Evolutionary conservation across 1,139 yeast species (phyloP), one percentile per base, ranked within the genome.

Genomic region (Saccharomycopsis crataegensis): DNA sequence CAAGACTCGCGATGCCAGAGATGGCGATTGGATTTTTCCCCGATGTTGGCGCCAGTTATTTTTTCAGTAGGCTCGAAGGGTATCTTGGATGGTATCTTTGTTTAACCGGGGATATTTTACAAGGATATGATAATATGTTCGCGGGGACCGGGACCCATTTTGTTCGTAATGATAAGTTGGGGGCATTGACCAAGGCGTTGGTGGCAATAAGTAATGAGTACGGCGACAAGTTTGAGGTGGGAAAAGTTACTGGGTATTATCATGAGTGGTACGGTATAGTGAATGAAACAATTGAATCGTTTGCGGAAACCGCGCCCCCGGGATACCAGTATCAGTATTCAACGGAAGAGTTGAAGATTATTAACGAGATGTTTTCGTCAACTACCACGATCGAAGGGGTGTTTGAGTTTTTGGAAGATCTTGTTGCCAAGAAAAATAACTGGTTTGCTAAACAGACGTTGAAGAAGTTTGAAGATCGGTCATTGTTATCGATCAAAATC

Each of bases 1-100:
- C 98, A 17, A 78, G 83, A 65, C 79, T 91, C 70, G 96, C 98
- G 58, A 94, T 93, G 99, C 99, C 99, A 6, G 99, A 93, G 69
- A 86, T 94, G 77, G 93, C 88, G 63, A 93, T 94, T 67, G 99
- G 99, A 0, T 89, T 91, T 68, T 87, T 88, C 73, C 96, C 96
- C 8, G 99, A 93, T 67, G 98, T 93, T 8, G 99, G 98, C 46
- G 85, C 95, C 44, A 82, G 96, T 6, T 91, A 87, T 70, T 91
- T 91, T 70, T 74, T 94, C 62, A 89, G 96, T 44, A 79, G 88
- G 61, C 55, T 64, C 3, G 93, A 86, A 64, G 89, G 88, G 57
- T 81, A 86, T 64, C 70, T 91, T 58, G 98, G 98, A 48, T 79
- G 83, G 66, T 93, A 87, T 68, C 72, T 89, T 59, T 94, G 96